A percentile compares a stretch with the other conserved stretches of the same genome.
Evolutionary conservation across 805 yeast genomes (phyloP).

Genomic region (Candida tammaniensis): DNA sequence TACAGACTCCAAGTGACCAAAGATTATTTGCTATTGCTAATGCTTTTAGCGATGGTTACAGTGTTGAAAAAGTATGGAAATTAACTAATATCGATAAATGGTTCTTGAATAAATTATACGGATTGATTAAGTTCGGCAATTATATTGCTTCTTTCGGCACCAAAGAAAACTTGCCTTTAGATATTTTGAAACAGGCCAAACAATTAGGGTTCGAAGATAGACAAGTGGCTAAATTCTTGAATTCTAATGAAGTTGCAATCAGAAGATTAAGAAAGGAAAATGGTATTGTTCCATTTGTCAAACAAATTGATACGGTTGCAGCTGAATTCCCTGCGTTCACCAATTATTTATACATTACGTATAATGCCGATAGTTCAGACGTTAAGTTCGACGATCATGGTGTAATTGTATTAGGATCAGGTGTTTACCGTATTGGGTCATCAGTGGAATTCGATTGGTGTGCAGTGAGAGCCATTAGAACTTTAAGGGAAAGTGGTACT

Average conservation of each 20-base stretch:
- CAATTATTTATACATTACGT: slow-evolving; percentile 91
- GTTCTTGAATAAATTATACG: slow-evolving; percentile 86
- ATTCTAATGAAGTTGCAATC: slow-evolving; percentile 88
- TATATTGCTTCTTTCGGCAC: slow-evolving; percentile 55
- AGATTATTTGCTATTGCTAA: slow-evolving; percentile 95
- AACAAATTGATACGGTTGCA: slow-evolving; percentile 97
- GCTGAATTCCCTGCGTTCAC: slow-evolving; percentile 98
- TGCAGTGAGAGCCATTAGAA: slow-evolving; percentile 95
- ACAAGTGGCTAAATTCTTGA: slow-evolving; percentile 86
- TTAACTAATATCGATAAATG: slow-evolving; percentile 91
- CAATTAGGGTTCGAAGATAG: slow-evolving; percentile 97
- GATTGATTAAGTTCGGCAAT: slow-evolving; percentile 69
- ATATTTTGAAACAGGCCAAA: slow-evolving; percentile 77
- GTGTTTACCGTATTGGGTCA: slow-evolving; percentile 98
- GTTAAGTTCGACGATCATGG: slow-evolving; percentile 89
- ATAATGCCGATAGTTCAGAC: slow-evolving; percentile 88
- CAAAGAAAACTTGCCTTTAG: slow-evolving; percentile 60
- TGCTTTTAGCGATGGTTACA: slow-evolving; percentile 82
- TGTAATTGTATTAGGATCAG: slow-evolving; percentile 94
- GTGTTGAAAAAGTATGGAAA: slow-evolving; percentile 91
- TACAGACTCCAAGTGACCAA: slow-evolving; percentile 96
- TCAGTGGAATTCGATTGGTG: slow-evolving; percentile 99
- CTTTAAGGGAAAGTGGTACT: slow-evolving; percentile 68
- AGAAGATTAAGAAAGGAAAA: slow-evolving; percentile 84
- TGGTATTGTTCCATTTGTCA: slow-evolving; percentile 87